A percentile compares a stretch with the other conserved stretches of the same genome.
phyloP scores from a whole-genome alignment of 139 green algal species.

The Pseudopediastrum boryanum region DNA sequence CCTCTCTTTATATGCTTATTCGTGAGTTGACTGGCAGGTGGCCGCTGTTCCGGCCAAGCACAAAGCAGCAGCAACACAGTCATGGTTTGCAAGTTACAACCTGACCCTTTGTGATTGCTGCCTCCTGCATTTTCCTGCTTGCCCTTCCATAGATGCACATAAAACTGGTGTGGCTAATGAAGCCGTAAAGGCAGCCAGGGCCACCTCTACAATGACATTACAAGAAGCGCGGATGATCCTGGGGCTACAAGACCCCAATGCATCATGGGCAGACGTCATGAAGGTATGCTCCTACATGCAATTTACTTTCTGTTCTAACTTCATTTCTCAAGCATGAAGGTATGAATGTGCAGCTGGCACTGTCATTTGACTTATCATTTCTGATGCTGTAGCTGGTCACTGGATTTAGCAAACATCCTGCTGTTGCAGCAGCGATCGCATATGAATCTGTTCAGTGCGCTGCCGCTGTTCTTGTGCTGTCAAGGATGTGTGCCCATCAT shows the following conservation, averaged over 20 bases:
- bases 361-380: not conserved
- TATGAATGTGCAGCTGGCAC: not conserved
- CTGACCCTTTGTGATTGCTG: too few relatives aligned
- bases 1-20: too few relatives aligned
- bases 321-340: not conserved
- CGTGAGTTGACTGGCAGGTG: too few relatives aligned
- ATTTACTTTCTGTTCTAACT: not conserved
- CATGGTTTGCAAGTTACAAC: too few relatives aligned
- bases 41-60: too few relatives aligned
- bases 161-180: conserved; percentile 79
- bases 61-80: too few relatives aligned
- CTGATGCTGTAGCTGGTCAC: not conserved
- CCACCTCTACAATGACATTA: conserved; percentile 55
- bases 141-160: conserved; percentile 73
- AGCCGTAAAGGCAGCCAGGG: conserved; percentile 41
- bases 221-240: conserved; percentile 86
- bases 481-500: too few relatives aligned
- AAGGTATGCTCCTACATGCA: conserved; percentile 58
- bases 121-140: too few relatives aligned
- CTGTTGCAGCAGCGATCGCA: not conserved
- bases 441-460: not conserved
- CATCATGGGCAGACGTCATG: conserved; percentile 75
- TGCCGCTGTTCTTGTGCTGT: not conserved
- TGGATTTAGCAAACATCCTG: not conserved
- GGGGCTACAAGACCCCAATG: conserved; percentile 56